A percentile compares a stretch with the other conserved stretches of the same genome.
Conservation (phyloP, 495 filamentous ascomycete species). For the Clohesyomyces aquaticus region DNA sequence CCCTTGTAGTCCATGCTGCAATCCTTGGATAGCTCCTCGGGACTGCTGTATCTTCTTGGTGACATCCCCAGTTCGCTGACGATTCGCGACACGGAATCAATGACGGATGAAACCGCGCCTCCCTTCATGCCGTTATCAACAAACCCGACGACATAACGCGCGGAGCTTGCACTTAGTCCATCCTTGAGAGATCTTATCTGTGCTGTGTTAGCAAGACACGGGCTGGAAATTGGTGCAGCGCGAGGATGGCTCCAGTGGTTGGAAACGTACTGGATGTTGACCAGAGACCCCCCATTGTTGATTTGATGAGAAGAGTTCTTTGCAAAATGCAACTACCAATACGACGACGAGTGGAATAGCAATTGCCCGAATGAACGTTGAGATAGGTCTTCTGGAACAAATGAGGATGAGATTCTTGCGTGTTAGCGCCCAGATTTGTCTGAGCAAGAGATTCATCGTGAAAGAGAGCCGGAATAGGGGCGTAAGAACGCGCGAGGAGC, state of each 20-base stretch:
- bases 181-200: conserved; percentile 22
- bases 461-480: no score
- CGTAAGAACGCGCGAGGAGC: no score
- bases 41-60: conserved; percentile 54
- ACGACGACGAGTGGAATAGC: conserved; percentile 28
- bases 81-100: conserved; percentile 59
- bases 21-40: conserved; percentile 56
- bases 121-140: conserved; percentile 68
- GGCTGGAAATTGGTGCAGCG: neutral
- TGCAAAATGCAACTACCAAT: conserved; percentile 20
- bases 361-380: conserved; percentile 35
- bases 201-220: neutral
- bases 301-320: conserved; percentile 21
- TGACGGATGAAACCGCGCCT: conserved; percentile 69
- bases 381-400: conserved; percentile 20
- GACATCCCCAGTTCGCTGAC: conserved; percentile 53
- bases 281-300: conserved; percentile 18
- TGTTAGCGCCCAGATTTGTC: conserved; percentile 34
- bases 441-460: conserved; percentile 31
- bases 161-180: neutral
- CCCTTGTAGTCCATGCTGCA: conserved; percentile 69
- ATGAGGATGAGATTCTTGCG: conserved; percentile 38
- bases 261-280: conserved; percentile 12
- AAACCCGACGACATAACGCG: conserved; percentile 63
- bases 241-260: neutral